phyloP scores from a whole-genome alignment of 305 asterid genomes.

The Ruellia speciosa region DNA sequence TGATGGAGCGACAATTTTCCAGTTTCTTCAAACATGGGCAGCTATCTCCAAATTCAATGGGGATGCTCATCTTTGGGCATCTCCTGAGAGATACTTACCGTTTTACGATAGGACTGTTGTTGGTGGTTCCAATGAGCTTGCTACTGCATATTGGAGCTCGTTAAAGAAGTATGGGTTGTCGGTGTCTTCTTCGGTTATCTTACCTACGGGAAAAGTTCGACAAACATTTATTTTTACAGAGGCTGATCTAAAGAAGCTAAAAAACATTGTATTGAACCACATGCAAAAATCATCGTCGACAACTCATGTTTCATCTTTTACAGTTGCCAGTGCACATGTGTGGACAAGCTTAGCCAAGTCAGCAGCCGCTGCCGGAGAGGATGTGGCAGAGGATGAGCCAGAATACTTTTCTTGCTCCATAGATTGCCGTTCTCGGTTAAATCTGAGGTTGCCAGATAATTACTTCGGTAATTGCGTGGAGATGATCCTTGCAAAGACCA shows the following conservation, averaged over 20 bases:
- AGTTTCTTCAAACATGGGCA: no score
- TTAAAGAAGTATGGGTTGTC: neutral
- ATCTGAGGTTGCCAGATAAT: no score
- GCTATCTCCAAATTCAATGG: no score
- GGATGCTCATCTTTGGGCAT: no score
- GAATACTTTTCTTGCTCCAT: constrained; percentile 17
- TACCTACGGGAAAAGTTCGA: constrained; percentile 13
- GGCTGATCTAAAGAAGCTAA: constrained; percentile 15
- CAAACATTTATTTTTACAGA: constrained; percentile 10
- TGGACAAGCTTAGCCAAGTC: constrained; percentile 29
- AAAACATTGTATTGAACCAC: constrained; percentile 2
- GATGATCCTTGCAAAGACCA: no score
- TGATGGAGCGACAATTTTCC: no score
- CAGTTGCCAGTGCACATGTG: constrained; percentile 16
- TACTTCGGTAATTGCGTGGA: no score
- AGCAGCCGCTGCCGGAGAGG: constrained; percentile 13
- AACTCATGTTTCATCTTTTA: constrained; percentile 14
- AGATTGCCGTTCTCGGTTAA: no score
- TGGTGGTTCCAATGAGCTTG: no score
- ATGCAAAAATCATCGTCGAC: neutral
- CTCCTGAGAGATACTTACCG: no score
- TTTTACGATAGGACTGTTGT: no score
- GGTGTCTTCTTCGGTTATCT: neutral
- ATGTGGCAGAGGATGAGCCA: constrained; percentile 17
- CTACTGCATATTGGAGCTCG: constrained; percentile 1